A percentile compares a stretch with the other conserved stretches of the same genome.
phyloP scores from a whole-genome alignment of 1,284 basidiomycete species.

The Violaceomyces palustris region DNA sequence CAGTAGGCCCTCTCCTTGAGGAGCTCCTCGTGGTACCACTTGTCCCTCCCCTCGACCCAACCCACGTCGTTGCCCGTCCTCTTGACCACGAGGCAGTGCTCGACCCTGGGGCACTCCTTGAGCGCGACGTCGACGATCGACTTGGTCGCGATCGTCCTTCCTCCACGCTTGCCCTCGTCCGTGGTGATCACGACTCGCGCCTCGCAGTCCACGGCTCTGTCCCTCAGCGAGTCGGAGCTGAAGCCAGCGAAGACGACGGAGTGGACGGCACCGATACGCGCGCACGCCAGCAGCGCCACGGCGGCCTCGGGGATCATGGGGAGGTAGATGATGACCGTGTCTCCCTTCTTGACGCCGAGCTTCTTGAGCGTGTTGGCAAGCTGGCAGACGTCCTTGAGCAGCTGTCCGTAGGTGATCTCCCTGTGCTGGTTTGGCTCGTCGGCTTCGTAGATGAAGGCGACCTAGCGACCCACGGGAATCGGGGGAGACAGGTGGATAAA shows the following conservation, averaged over 20 bases:
- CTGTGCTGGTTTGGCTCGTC: slow-evolving; percentile 82
- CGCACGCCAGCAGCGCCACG: slow-evolving; percentile 92
- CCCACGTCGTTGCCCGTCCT: slow-evolving; percentile 77
- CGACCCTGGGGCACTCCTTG: slow-evolving; percentile 75
- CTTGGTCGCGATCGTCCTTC: slow-evolving; percentile 93
- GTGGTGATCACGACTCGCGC: slow-evolving; percentile 87
- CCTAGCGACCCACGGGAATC: no score
- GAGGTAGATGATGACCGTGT: slow-evolving; percentile 66
- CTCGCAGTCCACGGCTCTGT: slow-evolving; percentile 84
- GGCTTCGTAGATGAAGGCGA: slow-evolving; percentile 96
- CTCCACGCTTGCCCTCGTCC: slow-evolving; percentile 90
- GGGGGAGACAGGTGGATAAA: neutral
- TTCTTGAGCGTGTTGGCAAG: slow-evolving; percentile 87
- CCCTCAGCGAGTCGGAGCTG: slow-evolving; percentile 90
- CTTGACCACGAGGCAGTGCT: slow-evolving; percentile 84
- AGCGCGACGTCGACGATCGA: slow-evolving; percentile 85
- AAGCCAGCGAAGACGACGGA: slow-evolving; percentile 99
- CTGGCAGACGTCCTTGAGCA: slow-evolving; percentile 73
- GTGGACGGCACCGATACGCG: slow-evolving; percentile 92
- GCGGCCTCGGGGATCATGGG: slow-evolving; percentile 64
- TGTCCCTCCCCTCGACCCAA: slow-evolving; percentile 80
- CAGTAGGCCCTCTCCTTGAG: slow-evolving; percentile 81
- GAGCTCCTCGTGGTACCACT: slow-evolving; percentile 94
- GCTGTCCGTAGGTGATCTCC: slow-evolving; percentile 72
- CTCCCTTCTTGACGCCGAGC: slow-evolving; percentile 90